Base-by-base conservation (phyloP, 139 green algal genomes). In the Gonium pectorale region DNA sequence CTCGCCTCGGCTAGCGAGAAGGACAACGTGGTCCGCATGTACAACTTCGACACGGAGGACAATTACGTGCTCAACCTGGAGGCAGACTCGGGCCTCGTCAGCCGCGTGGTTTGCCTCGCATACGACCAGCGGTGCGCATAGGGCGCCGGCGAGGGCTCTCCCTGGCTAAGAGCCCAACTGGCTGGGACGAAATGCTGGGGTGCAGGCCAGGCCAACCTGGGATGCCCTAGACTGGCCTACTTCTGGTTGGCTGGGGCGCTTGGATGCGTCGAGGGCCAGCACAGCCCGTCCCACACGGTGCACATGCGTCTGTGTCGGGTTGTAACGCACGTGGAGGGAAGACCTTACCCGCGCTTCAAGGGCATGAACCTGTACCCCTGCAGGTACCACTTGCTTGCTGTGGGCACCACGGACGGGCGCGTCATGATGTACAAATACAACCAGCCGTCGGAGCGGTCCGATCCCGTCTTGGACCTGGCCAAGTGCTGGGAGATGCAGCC, bases 41-140 rank as follows among this genome's bases (percentile, higher is more conserved):
- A 92, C 81, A 89, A 96, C 68, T 88, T 96, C 22, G 89, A 94
- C 46, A 92, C 87, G 22, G 91, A 96, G 74, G 93, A 94, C 86
- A 96, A 94, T 78, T 94, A 92, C 74, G 69, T 92, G 31, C 87
- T 95, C 69, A 84, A 83, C n/a, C 51, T 82, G 63, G 43, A 72
- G 64, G 67, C 72, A 26, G 60, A 66, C 46, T 68, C 35, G 19
- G 80, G 80, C 19, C 60, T 56, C 29, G 43, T 67, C 29, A 63
- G 49, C 41, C 70, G 82, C 35, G 84, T 93, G 24, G 68, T 69
- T 40, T 86, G 75, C 52, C 77, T 93, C 27, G 80, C 84, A 2
- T 89, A 67, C 19, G 86, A 93, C 54, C 44, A 83, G 46, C 69
- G 77, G 85, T 86, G 84, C 7, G 72, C n/a, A n/a, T n/a, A n/a